Conservation (phyloP, 2,329 filamentous ascomycete species). For the Neonectria sp. region DNA sequence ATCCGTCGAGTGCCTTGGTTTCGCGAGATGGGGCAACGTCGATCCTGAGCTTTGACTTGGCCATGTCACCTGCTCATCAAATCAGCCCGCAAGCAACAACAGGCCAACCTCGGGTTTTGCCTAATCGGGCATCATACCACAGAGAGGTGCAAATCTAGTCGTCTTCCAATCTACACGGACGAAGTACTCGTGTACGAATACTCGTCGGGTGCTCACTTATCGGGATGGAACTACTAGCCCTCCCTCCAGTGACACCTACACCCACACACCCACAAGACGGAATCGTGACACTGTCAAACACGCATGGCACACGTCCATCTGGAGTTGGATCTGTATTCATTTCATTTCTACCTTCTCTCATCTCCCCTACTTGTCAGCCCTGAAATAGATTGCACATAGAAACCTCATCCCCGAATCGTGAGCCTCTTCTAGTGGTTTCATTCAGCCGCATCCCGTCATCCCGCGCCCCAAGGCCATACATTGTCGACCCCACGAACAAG, state of each 20-base stretch:
- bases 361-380: neutral
- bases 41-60: neutral
- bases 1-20: slow-evolving; percentile 33
- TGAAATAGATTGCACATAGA: neutral
- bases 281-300: neutral
- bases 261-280: neutral
- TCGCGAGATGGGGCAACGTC: neutral
- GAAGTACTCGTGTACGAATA: too few relatives aligned
- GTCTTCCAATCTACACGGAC: too few relatives aligned
- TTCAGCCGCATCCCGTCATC: neutral
- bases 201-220: neutral
- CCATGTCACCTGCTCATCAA: neutral
- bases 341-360: neutral
- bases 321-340: neutral
- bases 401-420: neutral
- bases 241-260: neutral
- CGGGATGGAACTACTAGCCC: neutral
- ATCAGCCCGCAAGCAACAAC: neutral
- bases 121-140: slow-evolving; percentile 19
- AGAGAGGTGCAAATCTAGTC: neutral
- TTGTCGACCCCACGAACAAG: neutral
- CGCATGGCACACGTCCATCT: neutral
- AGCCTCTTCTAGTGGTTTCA: neutral
- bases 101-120: neutral
- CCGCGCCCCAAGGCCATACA: neutral